Conservation (phyloP, 2,329 filamentous ascomycete genomes). For the Aspergillus hiratsukae region DNA sequence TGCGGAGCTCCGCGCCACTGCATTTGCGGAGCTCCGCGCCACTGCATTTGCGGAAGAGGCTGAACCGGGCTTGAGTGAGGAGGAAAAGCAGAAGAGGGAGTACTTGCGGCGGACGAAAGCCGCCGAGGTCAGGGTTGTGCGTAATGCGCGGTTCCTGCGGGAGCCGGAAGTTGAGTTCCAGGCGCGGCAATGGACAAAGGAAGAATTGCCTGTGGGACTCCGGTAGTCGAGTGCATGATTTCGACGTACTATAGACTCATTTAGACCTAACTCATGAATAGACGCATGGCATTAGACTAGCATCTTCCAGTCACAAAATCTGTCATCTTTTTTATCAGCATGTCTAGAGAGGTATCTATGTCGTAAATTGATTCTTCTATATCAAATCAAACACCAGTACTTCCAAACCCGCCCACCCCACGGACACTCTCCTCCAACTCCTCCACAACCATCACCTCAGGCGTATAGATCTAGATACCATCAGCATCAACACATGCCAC, state of each 20-base stretch:
- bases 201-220: slow-evolving; percentile 20
- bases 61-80: slow-evolving; percentile 34
- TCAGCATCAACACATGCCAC: not conserved
- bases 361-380: not conserved
- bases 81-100: slow-evolving; percentile 51
- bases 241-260: not conserved
- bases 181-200: slow-evolving; percentile 43
- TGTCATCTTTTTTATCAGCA: not conserved
- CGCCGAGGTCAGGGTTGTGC: slow-evolving; percentile 79
- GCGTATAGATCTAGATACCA: slow-evolving; percentile 68
- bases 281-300: not conserved
- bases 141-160: slow-evolving; percentile 65
- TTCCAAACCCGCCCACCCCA: slow-evolving; percentile 87
- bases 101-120: slow-evolving; percentile 73
- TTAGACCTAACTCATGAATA: not conserved
- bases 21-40: slow-evolving; percentile 42
- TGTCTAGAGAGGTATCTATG: slow-evolving; percentile 1
- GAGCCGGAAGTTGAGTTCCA: slow-evolving; percentile 62
- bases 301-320: no score
- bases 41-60: slow-evolving; percentile 19
- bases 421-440: slow-evolving; percentile 86
- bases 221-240: slow-evolving; percentile 9
- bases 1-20: slow-evolving; percentile 51
- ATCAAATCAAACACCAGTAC: slow-evolving; percentile 57
- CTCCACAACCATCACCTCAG: slow-evolving; percentile 83